Conservation (phyloP, 2,329 filamentous ascomycete genomes). For the Colletotrichum sublineola region DNA sequence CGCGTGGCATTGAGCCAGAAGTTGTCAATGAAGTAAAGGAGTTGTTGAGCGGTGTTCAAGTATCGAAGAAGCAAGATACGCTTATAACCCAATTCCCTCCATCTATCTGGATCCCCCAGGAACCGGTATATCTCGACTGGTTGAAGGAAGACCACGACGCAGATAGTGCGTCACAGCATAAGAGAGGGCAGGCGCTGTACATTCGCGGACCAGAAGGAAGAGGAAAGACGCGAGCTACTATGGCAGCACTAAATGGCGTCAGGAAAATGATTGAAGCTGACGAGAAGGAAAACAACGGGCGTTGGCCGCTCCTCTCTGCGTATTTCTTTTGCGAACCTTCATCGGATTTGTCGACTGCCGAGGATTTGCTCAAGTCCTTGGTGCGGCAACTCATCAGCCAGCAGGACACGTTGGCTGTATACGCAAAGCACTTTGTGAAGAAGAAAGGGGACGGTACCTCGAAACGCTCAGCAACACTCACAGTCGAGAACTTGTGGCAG, state of each 20-base stretch:
- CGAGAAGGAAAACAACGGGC: slow-evolving; percentile 43
- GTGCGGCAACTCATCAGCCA: slow-evolving; percentile 55
- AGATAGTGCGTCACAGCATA: slow-evolving; percentile 12
- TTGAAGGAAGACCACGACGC: slow-evolving; percentile 44
- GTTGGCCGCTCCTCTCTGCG: slow-evolving; percentile 51
- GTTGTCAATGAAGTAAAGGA: slow-evolving; percentile 51
- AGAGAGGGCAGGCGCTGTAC: slow-evolving; percentile 53
- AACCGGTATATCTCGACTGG: slow-evolving; percentile 54
- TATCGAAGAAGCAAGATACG: slow-evolving; percentile 51
- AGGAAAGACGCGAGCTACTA: slow-evolving; percentile 57
- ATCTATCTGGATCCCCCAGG: slow-evolving; percentile 56
- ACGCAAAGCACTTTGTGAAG: slow-evolving; percentile 53
- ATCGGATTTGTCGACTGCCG: slow-evolving; percentile 54
- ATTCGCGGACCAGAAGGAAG: slow-evolving; percentile 57
- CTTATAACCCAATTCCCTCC: slow-evolving; percentile 49
- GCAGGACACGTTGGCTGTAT: slow-evolving; percentile 50
- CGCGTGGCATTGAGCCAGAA: slow-evolving; percentile 52
- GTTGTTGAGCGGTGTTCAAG: slow-evolving; percentile 51
- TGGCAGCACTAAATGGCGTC: slow-evolving; percentile 55
- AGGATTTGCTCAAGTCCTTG: slow-evolving; percentile 57
- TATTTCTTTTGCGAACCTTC: slow-evolving; percentile 59
- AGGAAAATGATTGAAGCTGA: slow-evolving; percentile 47
- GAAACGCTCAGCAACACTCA: slow-evolving; percentile 48
- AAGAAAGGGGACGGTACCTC: slow-evolving; percentile 49
- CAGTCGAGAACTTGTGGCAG: slow-evolving; percentile 57